phyloP scores from a whole-genome alignment of 129 eudicot genomes.

The Tagetes patula region DNA sequence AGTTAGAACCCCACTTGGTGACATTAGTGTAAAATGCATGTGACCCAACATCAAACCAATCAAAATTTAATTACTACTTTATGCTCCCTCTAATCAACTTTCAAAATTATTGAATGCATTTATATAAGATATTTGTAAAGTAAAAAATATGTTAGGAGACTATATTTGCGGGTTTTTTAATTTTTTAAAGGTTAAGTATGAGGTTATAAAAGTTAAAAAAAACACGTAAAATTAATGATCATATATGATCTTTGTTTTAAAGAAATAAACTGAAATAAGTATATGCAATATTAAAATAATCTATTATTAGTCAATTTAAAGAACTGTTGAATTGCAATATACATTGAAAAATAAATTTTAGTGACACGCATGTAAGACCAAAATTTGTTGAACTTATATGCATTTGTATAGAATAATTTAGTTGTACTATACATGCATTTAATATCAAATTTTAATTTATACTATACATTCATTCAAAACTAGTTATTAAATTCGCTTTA shows the following conservation, averaged over 20 bases:
- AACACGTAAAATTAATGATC: too few species aligned
- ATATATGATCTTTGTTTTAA: too few species aligned
- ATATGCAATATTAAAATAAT: too few species aligned
- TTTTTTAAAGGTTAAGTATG: too few species aligned
- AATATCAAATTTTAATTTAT: neutral
- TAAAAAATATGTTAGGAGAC: too few species aligned
- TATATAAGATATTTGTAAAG: too few species aligned
- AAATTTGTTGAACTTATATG: too few species aligned
- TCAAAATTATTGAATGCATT: neutral
- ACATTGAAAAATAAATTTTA: too few species aligned
- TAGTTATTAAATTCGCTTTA: neutral
- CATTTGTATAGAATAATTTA: neutral
- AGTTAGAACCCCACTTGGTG: constrained; percentile 19
- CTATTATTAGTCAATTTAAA: neutral
- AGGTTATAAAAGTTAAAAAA: too few species aligned
- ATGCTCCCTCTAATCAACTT: neutral
- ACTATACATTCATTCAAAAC: constrained; percentile 5
- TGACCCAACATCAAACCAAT: neutral
- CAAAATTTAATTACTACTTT: neutral
- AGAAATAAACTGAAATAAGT: too few species aligned
- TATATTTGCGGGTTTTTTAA: too few species aligned
- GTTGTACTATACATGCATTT: neutral
- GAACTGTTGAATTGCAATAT: neutral
- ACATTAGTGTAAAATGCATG: neutral
- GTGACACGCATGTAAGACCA: too few species aligned